phyloP scores from a whole-genome alignment of 768 basidiomycete species.

The Fibroporia radiculosa region DNA sequence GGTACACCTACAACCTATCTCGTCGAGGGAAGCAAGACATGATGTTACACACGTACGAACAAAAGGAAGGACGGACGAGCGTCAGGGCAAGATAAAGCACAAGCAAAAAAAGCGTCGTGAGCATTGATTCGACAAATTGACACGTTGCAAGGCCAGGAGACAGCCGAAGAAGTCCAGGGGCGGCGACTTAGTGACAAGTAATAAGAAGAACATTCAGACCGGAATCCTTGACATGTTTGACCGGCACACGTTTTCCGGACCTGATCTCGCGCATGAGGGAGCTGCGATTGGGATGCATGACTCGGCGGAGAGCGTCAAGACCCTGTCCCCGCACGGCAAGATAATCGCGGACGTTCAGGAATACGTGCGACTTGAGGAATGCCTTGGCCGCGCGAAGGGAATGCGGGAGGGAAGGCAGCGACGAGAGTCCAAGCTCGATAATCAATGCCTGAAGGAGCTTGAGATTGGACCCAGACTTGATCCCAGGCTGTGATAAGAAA shows the following conservation, averaged over 20 bases:
- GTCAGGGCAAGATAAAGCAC: no score
- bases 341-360: conserved; percentile 71
- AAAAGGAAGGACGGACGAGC: no score
- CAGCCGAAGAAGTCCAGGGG: no score
- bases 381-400: conserved; percentile 63
- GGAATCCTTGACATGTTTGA: conserved; percentile 54
- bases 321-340: conserved; percentile 58
- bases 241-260: conserved; percentile 36
- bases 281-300: conserved; percentile 54
- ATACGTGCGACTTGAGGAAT: conserved; percentile 55
- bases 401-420: conserved; percentile 41
- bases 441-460: conserved; percentile 66
- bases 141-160: no score
- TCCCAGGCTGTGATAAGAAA: conserved; percentile 35
- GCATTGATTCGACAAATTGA: no score
- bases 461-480: conserved; percentile 37
- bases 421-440: conserved; percentile 61
- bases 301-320: conserved; percentile 46
- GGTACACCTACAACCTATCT: no score
- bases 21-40: no score
- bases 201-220: conserved; percentile 57
- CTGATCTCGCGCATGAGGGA: conserved; percentile 49
- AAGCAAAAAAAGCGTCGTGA: no score
- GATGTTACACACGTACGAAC: no score
- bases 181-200: conserved; percentile 20